Percentiles rank a stretch among this genome's conserved stretches.
Evolutionary conservation across 306 rosid genomes (phyloP).

Genomic region (Inga oerstediana): DNA sequence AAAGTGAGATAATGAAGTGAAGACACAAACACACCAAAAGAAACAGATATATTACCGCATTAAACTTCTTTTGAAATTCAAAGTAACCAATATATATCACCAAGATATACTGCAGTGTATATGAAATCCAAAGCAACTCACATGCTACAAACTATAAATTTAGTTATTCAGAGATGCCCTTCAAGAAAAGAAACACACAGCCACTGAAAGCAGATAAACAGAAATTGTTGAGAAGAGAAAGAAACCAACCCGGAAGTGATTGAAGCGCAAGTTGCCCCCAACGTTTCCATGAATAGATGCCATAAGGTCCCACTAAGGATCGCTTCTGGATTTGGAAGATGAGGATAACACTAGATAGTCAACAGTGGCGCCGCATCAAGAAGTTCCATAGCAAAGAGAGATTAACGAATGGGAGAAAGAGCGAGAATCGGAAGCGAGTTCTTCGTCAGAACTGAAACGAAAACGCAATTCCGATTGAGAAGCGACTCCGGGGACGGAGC

Average conservation of each 20-base stretch:
- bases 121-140: slow-evolving; percentile 9
- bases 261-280: slow-evolving; percentile 55
- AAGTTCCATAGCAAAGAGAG: background rate
- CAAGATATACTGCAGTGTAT: slow-evolving; percentile 14
- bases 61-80: background rate
- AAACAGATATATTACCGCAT: background rate
- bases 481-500: background rate
- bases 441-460: background rate
- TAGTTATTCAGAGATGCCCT: slow-evolving; percentile 1
- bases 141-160: slow-evolving; percentile 19
- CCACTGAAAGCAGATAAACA: background rate
- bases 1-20: background rate
- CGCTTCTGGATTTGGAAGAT: background rate
- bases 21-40: background rate
- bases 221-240: background rate
- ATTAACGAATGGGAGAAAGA: background rate
- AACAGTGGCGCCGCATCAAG: background rate
- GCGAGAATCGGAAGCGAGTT: background rate
- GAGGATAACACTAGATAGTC: background rate
- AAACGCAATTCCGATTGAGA: background rate
- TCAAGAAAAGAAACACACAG: background rate
- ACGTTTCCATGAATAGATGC: slow-evolving; percentile 47
- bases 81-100: background rate
- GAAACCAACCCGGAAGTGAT: slow-evolving; percentile 50
- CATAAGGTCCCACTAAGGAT: slow-evolving; percentile 29